Evolutionary conservation across 768 basidiomycete genomes (phyloP), one percentile per base, ranked within the genome.

Genomic region (Termitomyces titanicus): DNA sequence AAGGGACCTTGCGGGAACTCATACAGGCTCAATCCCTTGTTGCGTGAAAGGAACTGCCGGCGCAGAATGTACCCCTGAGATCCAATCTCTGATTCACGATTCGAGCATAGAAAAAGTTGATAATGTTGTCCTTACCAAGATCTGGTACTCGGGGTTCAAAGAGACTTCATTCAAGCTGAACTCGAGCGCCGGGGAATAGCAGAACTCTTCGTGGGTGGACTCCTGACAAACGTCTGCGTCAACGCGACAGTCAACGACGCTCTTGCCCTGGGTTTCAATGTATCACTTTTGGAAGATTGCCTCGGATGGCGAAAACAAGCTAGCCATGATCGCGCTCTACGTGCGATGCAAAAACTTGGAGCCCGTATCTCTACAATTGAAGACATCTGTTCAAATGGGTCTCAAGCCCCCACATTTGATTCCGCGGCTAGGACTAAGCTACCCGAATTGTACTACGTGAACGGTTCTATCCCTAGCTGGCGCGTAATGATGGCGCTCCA

Each of bases 391-490:
- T 43, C 34, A 44, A 39, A 54, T 20, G 58, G 62, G 22, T 31
- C 52, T 24, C 55, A 53, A 33, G 20, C 50, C 56, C 33, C 47
- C 31, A 45, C 42, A 56, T 57, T 58, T n/a, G 25, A 53, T 44
- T 42, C 43, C 46, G 27, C 42, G 29, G 22, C 45, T 37, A 45
- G 18, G 18, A 56, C 51, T 39, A 20, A 35, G 9, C 33, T 58
- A 15, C 64, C 69, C 15, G 56, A 53, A 27, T 38, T 67, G 17
- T 65, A 63, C 63, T 67, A 64, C 39, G 66, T 68, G 24, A 69
- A 69, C 34, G 65, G 65, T 22, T 63, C 63, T 7, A 67, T 69
- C 22, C 61, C 67, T 10, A 67, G 64, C 48, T 69, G 67, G 65
- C 61, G 64, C 13, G 68, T 67, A 13, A 59, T 63, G 58, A 67